Base-by-base conservation (phyloP, 2,329 filamentous ascomycete species). In the Cordyceps farinosa region DNA sequence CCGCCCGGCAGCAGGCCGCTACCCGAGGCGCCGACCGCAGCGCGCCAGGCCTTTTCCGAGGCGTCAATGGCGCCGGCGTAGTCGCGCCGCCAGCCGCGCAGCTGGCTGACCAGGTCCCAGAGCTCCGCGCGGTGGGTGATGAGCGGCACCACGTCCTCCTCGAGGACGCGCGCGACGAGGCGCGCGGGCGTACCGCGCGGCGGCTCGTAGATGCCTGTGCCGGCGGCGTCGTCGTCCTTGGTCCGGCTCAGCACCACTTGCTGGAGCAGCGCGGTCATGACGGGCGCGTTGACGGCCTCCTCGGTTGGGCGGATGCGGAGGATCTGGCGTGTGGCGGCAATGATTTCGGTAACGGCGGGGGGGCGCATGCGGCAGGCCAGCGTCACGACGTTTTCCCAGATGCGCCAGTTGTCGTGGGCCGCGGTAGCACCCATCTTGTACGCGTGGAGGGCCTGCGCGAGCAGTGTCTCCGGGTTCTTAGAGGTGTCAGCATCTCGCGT, bases 301-400 rank as follows among this genome's bases (percentile, higher is more conserved):
- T 99, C 95, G 5, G 90, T 88, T 48, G 87, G 82, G 47, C 91
- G 87, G 45, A 98, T 85, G 30, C 89, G 86, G 61, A 97, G 86
- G 58, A 98, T 82, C 65, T 89, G 86, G 47, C 84, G 85, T 64
- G 95, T 83, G 0, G 91, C 91, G 5, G 88, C 81, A 38, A 97
- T 79, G 57, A 97, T 85, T 66, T 97, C 92, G 0, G 80, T 75
- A 71, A 92, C 87, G 0, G 89, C 86, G 0, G 91, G 89, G 0
- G 94, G 93, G 1, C 82, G 83, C 34, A 95, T 84, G 1, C 91
- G 90, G 0, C 90, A 86, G 0, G 91, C 90, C 29, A 98, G 88
- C 0, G 92, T 95, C 63, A 99, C 85, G 17, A 98, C 89, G 70
- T 99, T 99, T 73, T 96, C 91, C 94, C 94, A 98, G 74, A 99